These are phyloP conservation scores for Sporothrix variecibatus DNA, from an alignment of 2,329 filamentous ascomycete species.

Conservation along the genomic window DNA sequence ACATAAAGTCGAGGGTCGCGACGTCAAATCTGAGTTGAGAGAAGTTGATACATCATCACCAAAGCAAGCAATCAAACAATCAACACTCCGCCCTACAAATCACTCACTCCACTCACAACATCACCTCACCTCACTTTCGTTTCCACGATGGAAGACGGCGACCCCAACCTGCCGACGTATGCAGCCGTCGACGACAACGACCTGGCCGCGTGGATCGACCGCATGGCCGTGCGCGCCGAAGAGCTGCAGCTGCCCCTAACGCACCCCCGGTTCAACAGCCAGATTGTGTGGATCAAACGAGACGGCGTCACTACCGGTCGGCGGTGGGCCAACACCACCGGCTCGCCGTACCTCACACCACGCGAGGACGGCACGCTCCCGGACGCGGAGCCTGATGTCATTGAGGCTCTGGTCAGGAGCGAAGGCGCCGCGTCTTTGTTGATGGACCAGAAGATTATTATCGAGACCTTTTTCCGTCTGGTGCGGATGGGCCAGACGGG, in stretches of 20 bases:
- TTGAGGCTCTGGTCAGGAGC: neutral
- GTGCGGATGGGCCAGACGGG: conserved; percentile 33
- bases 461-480: conserved; percentile 20
- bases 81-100: neutral
- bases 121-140: too few species aligned
- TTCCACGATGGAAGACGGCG: neutral
- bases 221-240: conserved; percentile 20
- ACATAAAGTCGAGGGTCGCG: neutral
- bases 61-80: neutral
- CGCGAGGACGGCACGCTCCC: neutral
- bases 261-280: conserved; percentile 9
- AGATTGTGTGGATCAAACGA: conserved; percentile 7
- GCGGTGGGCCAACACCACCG: neutral
- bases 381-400: neutral
- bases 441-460: conserved; percentile 30
- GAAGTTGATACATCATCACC: neutral
- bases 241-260: conserved; percentile 33
- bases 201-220: conserved; percentile 25
- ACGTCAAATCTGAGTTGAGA: neutral
- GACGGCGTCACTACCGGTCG: neutral
- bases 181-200: conserved; percentile 26
- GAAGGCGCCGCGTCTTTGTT: conserved; percentile 13
- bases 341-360: neutral
- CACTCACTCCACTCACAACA: neutral
- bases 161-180: conserved; percentile 28